Conservation (phyloP, 2,329 filamentous ascomycete genomes). For the Arthroderma sp. region DNA sequence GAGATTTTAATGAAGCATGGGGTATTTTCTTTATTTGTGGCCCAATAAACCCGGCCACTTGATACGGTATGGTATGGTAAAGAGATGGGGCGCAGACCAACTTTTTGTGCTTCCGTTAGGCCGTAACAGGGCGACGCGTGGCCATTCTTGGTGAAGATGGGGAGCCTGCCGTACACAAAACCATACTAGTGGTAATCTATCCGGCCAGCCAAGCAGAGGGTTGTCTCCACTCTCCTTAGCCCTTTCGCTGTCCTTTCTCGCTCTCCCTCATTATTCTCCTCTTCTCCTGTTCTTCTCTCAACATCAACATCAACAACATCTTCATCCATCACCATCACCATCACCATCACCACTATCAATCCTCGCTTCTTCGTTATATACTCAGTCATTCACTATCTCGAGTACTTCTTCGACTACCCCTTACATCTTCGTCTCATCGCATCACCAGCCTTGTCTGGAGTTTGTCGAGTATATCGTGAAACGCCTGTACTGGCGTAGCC, state of each 20-base stretch:
- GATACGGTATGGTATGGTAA: not conserved
- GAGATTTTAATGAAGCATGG: not conserved
- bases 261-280: not conserved
- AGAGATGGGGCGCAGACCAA: not conserved
- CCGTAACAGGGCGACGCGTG: conserved; percentile 1
- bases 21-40: not conserved
- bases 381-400: not conserved
- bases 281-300: not conserved
- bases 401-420: not conserved
- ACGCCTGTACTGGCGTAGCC: not conserved
- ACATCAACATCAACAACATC: not conserved
- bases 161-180: no score
- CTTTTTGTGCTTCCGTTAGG: not conserved
- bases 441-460: not conserved
- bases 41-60: not conserved
- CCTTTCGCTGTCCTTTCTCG: not conserved
- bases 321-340: not conserved
- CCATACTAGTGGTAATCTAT: no score
- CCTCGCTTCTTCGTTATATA: not conserved
- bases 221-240: not conserved
- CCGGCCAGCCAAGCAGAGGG: no score
- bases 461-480: no score
- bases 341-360: not conserved
- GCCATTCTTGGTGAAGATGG: not conserved
- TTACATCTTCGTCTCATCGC: not conserved